Evolutionary conservation across 2,329 filamentous ascomycete genomes (phyloP), one percentile per base, ranked within the genome.

Genomic region (Penicillium sp.): DNA sequence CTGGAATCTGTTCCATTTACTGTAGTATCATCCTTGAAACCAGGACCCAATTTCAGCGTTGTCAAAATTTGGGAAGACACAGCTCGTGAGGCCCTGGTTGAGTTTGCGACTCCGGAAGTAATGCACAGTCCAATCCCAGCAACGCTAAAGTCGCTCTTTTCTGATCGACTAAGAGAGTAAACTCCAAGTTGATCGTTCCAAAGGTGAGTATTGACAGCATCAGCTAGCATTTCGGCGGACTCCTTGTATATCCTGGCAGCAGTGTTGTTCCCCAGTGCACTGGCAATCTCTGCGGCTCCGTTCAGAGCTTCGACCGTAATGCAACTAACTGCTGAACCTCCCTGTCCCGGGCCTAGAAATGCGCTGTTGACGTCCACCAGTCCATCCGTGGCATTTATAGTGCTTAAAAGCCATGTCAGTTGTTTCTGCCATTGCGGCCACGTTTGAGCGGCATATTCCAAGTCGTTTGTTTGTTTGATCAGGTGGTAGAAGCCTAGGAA

Each of bases 1-100:
- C 61, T 57, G 11, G 53, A 23, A 8, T 50, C 53, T 1, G 63
- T 51, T 16, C 61, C 50, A 19, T 50, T 55, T 8, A 67, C 62
- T 21, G 52, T 58, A 8, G 64, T 67, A 9, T 57, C 55, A n/a
- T 69, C 70, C 53, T 74, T 77, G 60, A 76, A 78, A 2, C 76
- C 76, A 1, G 69, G 62, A 1, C 69, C 70, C n/a, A 74, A 65
- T 6, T 64, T 64, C 2, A 78, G 64, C 1, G 62, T 23, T 5
- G 64, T 49, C 1, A 78, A 62, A 5, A 27, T 42, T 8, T 55
- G 11, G 1, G 71, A 67, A 1, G 69, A 57, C 21, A 78, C 61
- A 2, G 68, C 69, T 0, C 62, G 64, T 4, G 54, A 55, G 3
- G 69, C 66, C 64, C 74, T 71, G 0, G 69, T 65, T 1, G 39